These are phyloP conservation scores for Fusarium subtropicale DNA, from an alignment of 2,329 filamentous ascomycete species.

Conservation along the genomic window DNA sequence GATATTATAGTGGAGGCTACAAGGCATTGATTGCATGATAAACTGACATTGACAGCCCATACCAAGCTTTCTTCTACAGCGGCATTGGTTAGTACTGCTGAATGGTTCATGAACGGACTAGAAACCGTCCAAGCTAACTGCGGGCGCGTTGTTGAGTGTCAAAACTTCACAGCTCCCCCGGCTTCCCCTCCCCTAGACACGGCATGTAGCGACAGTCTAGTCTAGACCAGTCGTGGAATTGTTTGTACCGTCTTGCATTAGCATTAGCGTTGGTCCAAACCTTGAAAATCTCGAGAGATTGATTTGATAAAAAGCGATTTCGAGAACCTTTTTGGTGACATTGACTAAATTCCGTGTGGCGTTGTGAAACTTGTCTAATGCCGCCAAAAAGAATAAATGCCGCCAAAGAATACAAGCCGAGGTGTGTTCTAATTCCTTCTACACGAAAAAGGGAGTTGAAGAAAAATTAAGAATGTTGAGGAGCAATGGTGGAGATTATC, in stretches of 20 bases:
- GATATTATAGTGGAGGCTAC: neutral
- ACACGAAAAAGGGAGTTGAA: neutral
- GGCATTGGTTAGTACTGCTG: neutral
- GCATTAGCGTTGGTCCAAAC: neutral
- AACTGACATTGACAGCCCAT: neutral
- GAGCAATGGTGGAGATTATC: conserved; percentile 10
- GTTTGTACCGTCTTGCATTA: neutral
- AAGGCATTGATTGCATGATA: neutral
- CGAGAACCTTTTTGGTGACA: neutral
- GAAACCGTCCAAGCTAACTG: neutral
- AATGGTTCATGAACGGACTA: neutral
- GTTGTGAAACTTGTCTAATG: conserved; percentile 1
- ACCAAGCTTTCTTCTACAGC: neutral
- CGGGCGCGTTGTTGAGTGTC: neutral
- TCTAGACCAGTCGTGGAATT: neutral
- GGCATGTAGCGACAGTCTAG: neutral
- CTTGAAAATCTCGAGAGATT: neutral
- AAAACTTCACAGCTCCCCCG: neutral
- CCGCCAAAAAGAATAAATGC: neutral
- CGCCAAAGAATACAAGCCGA: neutral
- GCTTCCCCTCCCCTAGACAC: neutral
- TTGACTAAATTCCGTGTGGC: conserved; percentile 4
- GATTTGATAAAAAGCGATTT: neutral
- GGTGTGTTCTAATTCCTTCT: neutral
- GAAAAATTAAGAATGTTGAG: neutral